Evolutionary conservation across 371 early-diverging fungal species (phyloP), one percentile per base, ranked within the genome.

Genomic region (Mortierella sp.): DNA sequence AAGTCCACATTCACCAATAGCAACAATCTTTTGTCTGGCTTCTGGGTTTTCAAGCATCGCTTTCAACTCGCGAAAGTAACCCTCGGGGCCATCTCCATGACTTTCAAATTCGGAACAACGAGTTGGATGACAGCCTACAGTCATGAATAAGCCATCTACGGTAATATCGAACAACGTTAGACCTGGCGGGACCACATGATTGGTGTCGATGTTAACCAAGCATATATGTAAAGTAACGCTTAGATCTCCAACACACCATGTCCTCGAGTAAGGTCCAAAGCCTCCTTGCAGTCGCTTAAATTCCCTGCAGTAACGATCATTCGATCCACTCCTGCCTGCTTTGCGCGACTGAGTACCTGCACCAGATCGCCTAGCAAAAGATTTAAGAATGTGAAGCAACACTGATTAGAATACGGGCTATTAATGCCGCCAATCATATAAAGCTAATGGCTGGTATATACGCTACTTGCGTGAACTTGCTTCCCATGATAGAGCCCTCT

Each of bases 1-100:
- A 22, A 95, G 87, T 16, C 98, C 98, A 70, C 95, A 96, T 78
- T 97, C 98, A 45, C 98, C 98, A 74, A 97, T 90, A 5, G 97
- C 98, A 2, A 95, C 93, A 0, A 97, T 87, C 40, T 87, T 87
- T 45, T 70, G 76, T 22, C 81, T 72, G 36, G 86, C 77, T 3
- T 45, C 64, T 22, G 65, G 70, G n/a, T 69, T 72, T 4, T 76
- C 70, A 45, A 86, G 84, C 15, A 94, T 66, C 11, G 87, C 72
- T 8, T 85, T 76, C 33, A 94, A 83, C 13, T 76, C 84, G 5
- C 84, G 72, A 38, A 88, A 88, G 69, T 95, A 96, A 1, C 69
- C 88, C 15, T 92, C 86, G 1, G 94, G 90, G 7, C 92, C 92
- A 9, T 69, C 78, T 13, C 76, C 48, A 63, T 91, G 74, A 0